Percentiles rank a stretch among this genome's conserved stretches.
Conservation (phyloP, 1,284 basidiomycete genomes). For the Naganishia sp. region DNA sequence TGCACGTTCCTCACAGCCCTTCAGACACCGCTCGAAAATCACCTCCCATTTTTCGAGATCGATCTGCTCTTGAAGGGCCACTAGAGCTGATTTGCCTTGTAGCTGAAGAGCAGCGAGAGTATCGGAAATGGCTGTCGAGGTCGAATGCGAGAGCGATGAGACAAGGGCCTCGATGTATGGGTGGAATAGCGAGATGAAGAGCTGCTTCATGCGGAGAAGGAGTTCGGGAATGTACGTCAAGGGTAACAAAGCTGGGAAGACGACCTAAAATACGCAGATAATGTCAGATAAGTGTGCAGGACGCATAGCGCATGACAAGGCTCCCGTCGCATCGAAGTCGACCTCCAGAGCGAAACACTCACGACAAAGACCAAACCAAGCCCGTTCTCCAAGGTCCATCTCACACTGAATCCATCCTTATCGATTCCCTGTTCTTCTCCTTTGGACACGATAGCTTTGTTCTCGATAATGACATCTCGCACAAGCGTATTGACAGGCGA, state of each 20-base stretch:
- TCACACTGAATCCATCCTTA: constrained; percentile 86
- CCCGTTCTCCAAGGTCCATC: constrained; percentile 90
- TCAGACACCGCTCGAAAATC: constrained; percentile 51
- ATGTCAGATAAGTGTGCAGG: not conserved
- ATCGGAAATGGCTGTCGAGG: constrained; percentile 52
- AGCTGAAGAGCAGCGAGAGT: constrained; percentile 34
- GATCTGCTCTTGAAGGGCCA: constrained; percentile 42
- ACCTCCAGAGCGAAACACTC: constrained; percentile 45
- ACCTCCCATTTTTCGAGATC: constrained; percentile 46
- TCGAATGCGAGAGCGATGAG: constrained; percentile 67
- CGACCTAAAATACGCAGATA: constrained; percentile 62
- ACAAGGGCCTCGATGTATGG: constrained; percentile 78
- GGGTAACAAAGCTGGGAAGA: constrained; percentile 94
- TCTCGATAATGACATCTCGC: constrained; percentile 86
- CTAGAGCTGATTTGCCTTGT: constrained; percentile 29
- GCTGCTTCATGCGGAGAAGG: constrained; percentile 71
- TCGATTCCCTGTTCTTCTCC: constrained; percentile 72
- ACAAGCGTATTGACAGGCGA: constrained; percentile 89
- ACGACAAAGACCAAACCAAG: constrained; percentile 93
- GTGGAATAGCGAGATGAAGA: constrained; percentile 82
- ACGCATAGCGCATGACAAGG: no score
- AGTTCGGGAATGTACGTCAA: constrained; percentile 91
- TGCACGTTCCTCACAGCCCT: constrained; percentile 39
- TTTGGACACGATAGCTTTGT: constrained; percentile 37
- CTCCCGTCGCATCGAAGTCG: not conserved